Evolutionary conservation across 78 protist genomes (phyloP).

Genomic region (Speleostelium caveatum): DNA sequence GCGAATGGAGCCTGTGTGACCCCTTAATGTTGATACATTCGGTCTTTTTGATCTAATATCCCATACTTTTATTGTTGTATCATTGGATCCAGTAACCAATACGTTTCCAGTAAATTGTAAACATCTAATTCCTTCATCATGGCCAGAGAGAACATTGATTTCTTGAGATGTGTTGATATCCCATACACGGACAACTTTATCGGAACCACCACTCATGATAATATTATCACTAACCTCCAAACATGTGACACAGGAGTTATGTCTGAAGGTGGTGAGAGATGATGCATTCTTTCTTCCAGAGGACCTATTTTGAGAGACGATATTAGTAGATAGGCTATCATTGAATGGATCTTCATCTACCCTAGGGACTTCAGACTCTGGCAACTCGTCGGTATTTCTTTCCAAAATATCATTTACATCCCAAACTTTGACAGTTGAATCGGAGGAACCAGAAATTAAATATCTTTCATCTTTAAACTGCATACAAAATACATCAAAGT

Average conservation of each 20-base stretch:
- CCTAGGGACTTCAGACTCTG: not conserved
- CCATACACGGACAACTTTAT: slow-evolving; percentile 59
- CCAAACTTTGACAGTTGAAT: slow-evolving; percentile 62
- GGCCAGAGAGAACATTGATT: slow-evolving; percentile 19
- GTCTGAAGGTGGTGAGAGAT: slow-evolving; percentile 25
- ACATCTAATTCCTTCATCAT: slow-evolving; percentile 59
- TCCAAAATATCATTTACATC: not conserved
- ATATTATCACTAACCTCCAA: slow-evolving; percentile 22
- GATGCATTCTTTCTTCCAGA: not conserved
- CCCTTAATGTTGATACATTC: slow-evolving; percentile 4
- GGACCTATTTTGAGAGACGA: no score
- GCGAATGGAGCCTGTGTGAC: slow-evolving; percentile 37
- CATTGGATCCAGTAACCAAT: slow-evolving; percentile 73
- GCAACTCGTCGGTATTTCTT: not conserved
- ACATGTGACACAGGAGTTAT: slow-evolving; percentile 51
- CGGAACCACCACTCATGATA: slow-evolving; percentile 54
- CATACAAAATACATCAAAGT: slow-evolving; percentile 70
- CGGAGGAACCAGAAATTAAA: slow-evolving; percentile 28
- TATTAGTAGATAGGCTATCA: not conserved
- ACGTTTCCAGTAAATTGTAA: slow-evolving; percentile 63
- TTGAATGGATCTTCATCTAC: not conserved
- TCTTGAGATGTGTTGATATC: slow-evolving; percentile 29
- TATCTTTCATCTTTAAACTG: slow-evolving; percentile 11
- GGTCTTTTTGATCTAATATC: slow-evolving; percentile 29
- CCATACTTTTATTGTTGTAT: slow-evolving; percentile 52